Evolutionary conservation across 177 flowering plant species (phyloP), one percentile per base, ranked within the genome.

Genomic region (Tripterygium wilfordii): DNA sequence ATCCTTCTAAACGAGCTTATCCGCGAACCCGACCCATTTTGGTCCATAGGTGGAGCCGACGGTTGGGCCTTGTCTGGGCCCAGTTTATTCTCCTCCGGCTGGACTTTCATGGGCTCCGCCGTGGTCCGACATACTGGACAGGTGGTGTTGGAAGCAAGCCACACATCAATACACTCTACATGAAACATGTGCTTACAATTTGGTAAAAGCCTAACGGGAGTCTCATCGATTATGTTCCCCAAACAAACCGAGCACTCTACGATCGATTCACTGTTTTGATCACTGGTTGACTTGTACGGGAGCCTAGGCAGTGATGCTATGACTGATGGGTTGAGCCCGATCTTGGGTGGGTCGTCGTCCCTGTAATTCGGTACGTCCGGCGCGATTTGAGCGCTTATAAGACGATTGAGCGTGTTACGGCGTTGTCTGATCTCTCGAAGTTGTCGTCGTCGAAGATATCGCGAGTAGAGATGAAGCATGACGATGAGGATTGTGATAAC

Each of bases 1-100:
- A 73, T 63, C 60, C 68, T 62, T 24, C 63, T 17, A 25, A 74
- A 70, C 0, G 78, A 74, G 41, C 66, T 60, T 19, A 73, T 28
- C 24, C 69, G 25, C 4, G 71, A 73, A 6, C 46, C 29, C 13
- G 68, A 59, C 13, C 62, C 64, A 31, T 44, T 35, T 19, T 24
- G 48, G 36, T 49, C 63, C 2, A 51, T 7, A 4, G 64, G 56
- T 1, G 72, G 67, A 36, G 70, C 73, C 3, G 64, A 49, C 2
- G 75, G 50, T 1, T 36, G 40, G 0, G 16, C 54, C 2, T n/a
- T n/a, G n/a, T n/a, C 19, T 38, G 25, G n/a, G n/a, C n/a, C 32
- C 23, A 32, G n/a, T n/a, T 10, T 52, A 13, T 6, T 14, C 16
- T 27, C 13, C 47, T 48, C 55, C 1, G 24, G 49, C 44, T 18